phyloP scores from a whole-genome alignment of 2,329 filamentous ascomycete genomes.

The Knufia petricola region DNA sequence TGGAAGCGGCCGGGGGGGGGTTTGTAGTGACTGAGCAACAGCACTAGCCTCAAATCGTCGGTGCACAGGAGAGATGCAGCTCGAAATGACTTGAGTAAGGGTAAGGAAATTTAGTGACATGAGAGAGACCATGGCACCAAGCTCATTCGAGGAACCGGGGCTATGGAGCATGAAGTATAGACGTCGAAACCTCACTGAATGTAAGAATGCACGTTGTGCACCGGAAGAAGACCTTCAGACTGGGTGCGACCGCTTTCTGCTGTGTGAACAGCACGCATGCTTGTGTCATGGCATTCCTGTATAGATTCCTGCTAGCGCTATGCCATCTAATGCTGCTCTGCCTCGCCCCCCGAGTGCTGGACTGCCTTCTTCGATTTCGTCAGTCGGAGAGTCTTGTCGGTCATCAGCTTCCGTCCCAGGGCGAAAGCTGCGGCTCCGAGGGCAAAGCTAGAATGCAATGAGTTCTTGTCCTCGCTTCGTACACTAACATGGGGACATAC shows the following conservation, averaged over 20 bases:
- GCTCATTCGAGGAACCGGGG: too few relatives aligned
- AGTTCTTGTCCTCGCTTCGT: neutral
- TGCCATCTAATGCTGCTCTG: neutral
- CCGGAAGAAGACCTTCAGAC: too few relatives aligned
- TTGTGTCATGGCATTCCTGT: neutral
- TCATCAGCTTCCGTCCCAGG: conserved; percentile 66
- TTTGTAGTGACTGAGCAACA: too few relatives aligned
- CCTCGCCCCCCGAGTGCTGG: neutral
- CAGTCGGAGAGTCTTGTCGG: conserved; percentile 89
- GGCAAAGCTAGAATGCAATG: conserved; percentile 43
- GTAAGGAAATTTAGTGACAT: too few relatives aligned
- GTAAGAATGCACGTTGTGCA: too few relatives aligned
- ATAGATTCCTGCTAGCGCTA: neutral
- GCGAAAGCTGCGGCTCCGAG: conserved; percentile 76
- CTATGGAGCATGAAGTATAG: too few relatives aligned
- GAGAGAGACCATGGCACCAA: too few relatives aligned
- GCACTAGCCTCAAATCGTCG: too few relatives aligned
- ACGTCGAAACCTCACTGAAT: too few relatives aligned
- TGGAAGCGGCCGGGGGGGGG: too few relatives aligned
- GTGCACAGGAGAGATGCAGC: too few relatives aligned
- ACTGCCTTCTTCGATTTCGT: conserved; percentile 3
- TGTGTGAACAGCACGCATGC: neutral
- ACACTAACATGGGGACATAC: conserved; percentile 44
- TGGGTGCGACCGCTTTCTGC: neutral
- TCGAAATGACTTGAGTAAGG: too few relatives aligned